Conservation (phyloP, 2,329 filamentous ascomycete genomes). For the Aspergillus unguis region DNA sequence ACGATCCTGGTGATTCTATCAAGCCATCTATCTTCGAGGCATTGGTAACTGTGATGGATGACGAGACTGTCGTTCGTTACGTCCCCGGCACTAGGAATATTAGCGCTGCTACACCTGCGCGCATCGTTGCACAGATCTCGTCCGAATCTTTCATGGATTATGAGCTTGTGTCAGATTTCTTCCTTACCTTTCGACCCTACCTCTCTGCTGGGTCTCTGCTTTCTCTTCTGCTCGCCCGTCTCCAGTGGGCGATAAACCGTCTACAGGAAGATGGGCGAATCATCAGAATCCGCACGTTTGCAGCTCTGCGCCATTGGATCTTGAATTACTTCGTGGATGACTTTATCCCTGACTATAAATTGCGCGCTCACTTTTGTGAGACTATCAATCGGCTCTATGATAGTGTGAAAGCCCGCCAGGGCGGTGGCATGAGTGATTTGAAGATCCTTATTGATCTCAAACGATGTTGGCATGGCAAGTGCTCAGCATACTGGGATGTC, state of each 20-base stretch:
- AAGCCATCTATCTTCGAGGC: conserved; percentile 68
- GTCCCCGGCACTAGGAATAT: conserved; percentile 68
- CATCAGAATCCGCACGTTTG: conserved; percentile 92
- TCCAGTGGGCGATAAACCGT: conserved; percentile 80
- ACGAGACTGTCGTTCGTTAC: conserved; percentile 78
- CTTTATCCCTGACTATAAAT: conserved; percentile 71
- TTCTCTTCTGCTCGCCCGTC: conserved; percentile 75
- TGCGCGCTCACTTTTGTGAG: conserved; percentile 75
- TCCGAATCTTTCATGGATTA: conserved; percentile 96
- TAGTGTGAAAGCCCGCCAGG: conserved; percentile 50
- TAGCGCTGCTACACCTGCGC: conserved; percentile 81
- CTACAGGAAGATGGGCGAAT: conserved; percentile 83
- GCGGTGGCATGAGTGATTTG: conserved; percentile 60
- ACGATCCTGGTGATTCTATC: conserved; percentile 61
- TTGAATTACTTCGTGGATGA: conserved; percentile 97
- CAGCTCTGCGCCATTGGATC: conserved; percentile 94
- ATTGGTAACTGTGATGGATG: conserved; percentile 77
- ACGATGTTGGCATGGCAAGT: conserved; percentile 93
- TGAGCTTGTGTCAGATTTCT: conserved; percentile 95
- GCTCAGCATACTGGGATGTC: conserved; percentile 82
- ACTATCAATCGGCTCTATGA: conserved; percentile 66
- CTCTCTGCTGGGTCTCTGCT: conserved; percentile 73
- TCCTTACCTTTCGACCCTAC: conserved; percentile 89
- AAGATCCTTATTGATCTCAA: conserved; percentile 94
- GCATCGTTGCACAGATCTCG: conserved; percentile 92